Percentiles rank a stretch among this genome's conserved stretches.
phyloP scores from a whole-genome alignment of 139 green algal genomes.

The Gonium pectorale region DNA sequence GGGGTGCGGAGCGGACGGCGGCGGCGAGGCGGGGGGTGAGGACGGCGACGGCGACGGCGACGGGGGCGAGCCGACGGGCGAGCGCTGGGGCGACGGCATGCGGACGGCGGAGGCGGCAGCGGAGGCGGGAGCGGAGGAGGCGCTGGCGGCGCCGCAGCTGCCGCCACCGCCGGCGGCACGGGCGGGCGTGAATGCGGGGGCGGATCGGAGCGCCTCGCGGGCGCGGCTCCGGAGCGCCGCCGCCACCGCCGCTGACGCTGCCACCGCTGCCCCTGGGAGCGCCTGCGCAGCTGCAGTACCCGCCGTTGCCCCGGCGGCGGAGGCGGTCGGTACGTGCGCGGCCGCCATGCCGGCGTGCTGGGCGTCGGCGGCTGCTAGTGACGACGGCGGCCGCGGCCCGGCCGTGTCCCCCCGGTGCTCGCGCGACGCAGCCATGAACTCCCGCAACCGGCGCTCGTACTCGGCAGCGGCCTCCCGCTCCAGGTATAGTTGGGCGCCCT shows the following conservation, averaged over 20 bases:
- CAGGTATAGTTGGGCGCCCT: background rate
- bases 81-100: no score
- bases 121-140: no score
- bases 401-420: background rate
- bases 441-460: constrained; percentile 21
- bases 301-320: background rate
- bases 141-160: background rate
- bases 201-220: background rate
- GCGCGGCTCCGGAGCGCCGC: background rate
- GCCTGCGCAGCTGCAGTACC: background rate
- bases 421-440: constrained; percentile 13
- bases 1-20: constrained; percentile 5
- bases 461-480: background rate
- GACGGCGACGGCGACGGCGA: background rate
- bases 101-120: background rate
- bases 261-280: background rate
- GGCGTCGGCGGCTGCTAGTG: background rate
- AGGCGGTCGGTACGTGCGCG: background rate
- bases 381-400: background rate
- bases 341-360: background rate
- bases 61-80: background rate
- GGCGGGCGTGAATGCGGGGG: background rate
- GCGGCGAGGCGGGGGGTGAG: background rate
- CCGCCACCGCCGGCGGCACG: background rate
- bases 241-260: background rate